Evolutionary conservation across 257 asterid genomes (phyloP).

Genomic region (Gentiana macrophylla): DNA sequence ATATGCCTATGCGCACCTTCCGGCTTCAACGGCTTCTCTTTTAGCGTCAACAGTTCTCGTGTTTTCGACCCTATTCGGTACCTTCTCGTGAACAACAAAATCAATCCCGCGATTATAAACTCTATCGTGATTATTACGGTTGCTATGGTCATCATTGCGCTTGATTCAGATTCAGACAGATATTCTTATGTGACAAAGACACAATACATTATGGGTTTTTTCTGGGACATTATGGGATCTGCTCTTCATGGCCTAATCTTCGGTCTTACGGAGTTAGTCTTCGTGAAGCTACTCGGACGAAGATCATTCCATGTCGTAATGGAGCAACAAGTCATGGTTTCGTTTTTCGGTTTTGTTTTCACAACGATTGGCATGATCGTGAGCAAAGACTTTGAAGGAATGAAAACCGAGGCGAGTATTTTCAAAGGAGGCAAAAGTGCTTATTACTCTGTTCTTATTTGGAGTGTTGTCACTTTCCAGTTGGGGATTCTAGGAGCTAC

Average conservation of each 20-base stretch:
- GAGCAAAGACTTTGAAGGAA: constrained; percentile 40
- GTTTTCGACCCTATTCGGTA: constrained; percentile 65
- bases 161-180: constrained; percentile 71
- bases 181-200: constrained; percentile 30
- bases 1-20: constrained; percentile 80
- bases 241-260: constrained; percentile 79
- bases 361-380: constrained; percentile 61
- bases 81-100: constrained; percentile 61
- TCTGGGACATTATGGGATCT: constrained; percentile 79
- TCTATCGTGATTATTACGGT: constrained; percentile 56
- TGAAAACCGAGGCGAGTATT: constrained; percentile 50
- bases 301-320: constrained; percentile 77
- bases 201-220: constrained; percentile 58
- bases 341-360: constrained; percentile 56
- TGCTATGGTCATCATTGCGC: constrained; percentile 77
- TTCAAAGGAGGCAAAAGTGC: constrained; percentile 53
- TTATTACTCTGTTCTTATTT: constrained; percentile 52
- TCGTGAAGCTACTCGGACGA: constrained; percentile 49
- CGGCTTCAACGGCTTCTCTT: constrained; percentile 90
- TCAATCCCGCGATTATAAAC: constrained; percentile 58
- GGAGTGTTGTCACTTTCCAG: constrained; percentile 74
- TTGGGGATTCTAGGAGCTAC: constrained; percentile 76
- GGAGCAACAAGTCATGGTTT: constrained; percentile 93
- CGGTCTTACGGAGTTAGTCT: constrained; percentile 71
- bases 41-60: constrained; percentile 65